Percentiles rank a stretch among this genome's conserved stretches.
phyloP scores from a whole-genome alignment of 768 basidiomycete genomes.

The Pleurotus platypus region DNA sequence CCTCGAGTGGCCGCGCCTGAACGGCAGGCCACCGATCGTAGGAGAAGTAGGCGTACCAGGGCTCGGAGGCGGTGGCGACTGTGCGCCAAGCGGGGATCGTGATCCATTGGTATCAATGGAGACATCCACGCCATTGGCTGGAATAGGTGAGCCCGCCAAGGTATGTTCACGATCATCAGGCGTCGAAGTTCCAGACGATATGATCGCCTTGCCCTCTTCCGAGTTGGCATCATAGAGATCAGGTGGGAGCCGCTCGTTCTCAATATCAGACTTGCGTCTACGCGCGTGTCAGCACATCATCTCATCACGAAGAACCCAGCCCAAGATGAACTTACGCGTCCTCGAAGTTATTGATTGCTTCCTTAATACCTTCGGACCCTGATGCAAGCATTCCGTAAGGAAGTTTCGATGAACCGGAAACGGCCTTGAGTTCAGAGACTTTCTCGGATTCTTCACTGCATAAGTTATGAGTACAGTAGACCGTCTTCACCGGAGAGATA shows the following conservation, averaged over 20 bases:
- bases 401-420: conserved; percentile 72
- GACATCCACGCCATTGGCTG: conserved; percentile 42
- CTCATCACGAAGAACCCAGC: background rate
- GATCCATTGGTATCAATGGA: conserved; percentile 32
- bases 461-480: background rate
- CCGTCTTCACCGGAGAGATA: background rate
- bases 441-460: conserved; percentile 94
- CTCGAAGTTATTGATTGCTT: conserved; percentile 89
- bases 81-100: conserved; percentile 16
- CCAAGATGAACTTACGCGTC: conserved; percentile 76
- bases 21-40: conserved; percentile 39
- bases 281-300: background rate
- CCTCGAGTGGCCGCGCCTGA: conserved; percentile 70
- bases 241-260: conserved; percentile 97
- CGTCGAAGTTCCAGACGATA: conserved; percentile 52
- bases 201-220: conserved; percentile 64
- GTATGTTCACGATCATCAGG: conserved; percentile 42
- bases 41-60: conserved; percentile 23
- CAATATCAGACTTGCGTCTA: conserved; percentile 96
- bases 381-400: conserved; percentile 83
- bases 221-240: conserved; percentile 84
- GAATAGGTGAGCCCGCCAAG: conserved; percentile 35
- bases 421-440: conserved; percentile 93
- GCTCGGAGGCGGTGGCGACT: conserved; percentile 18
- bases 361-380: conserved; percentile 92